Percentiles rank a stretch among this genome's conserved stretches.
Conservation (phyloP, 1,284 basidiomycete species). For the Tylopilus sp. region DNA sequence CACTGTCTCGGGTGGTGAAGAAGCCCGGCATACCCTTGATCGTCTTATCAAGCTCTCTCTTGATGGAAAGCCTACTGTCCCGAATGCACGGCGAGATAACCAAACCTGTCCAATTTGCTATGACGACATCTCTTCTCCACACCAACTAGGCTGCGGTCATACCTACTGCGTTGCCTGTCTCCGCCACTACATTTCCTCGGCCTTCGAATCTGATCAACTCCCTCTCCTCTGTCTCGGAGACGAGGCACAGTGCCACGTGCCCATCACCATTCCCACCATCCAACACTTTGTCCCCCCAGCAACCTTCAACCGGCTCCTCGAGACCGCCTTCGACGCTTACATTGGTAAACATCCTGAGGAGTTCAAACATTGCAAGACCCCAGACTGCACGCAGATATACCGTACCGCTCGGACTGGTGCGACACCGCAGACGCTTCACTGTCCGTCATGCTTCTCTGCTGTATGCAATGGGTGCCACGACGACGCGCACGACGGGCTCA, state of each 20-base stretch:
- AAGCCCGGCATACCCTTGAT: not conserved
- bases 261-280: not conserved
- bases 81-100: not conserved
- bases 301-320: not conserved
- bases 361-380: not conserved
- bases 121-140: not conserved
- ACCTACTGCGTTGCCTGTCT: not conserved
- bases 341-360: not conserved
- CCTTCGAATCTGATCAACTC: not conserved
- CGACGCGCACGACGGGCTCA: not conserved
- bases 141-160: not conserved
- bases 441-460: not conserved
- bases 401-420: not conserved
- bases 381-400: not conserved
- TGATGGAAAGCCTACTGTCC: not conserved
- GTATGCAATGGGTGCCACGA: not conserved
- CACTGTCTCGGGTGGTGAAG: not conserved
- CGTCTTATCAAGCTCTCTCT: not conserved
- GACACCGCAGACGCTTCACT: not conserved
- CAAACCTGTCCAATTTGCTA: not conserved
- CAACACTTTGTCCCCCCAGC: not conserved
- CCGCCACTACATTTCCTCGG: not conserved
- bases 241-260: not conserved
- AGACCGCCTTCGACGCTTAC: not conserved
- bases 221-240: not conserved